Evolutionary conservation across 2,329 filamentous ascomycete genomes (phyloP).

Genomic region (Apiospora saccharicola): DNA sequence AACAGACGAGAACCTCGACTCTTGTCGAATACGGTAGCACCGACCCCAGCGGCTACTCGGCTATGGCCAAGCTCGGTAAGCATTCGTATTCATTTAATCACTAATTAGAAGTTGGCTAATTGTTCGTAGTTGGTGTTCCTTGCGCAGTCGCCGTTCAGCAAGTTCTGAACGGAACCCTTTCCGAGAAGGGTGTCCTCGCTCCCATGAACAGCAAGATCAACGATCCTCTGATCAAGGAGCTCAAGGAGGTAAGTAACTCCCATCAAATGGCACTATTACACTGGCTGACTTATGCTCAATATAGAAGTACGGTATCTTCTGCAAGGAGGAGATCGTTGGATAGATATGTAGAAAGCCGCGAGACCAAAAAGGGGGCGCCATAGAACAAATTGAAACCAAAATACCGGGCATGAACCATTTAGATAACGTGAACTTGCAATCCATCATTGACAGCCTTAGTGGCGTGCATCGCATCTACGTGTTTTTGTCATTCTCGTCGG

Average conservation of each 20-base stretch:
- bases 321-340: constrained; percentile 33
- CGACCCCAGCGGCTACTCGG: constrained; percentile 76
- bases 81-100: not conserved
- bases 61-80: constrained; percentile 75
- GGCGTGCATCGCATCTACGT: not conserved
- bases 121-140: constrained; percentile 24
- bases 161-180: constrained; percentile 78
- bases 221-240: constrained; percentile 64
- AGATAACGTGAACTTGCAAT: not conserved
- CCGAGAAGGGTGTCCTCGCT: constrained; percentile 77
- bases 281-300: not conserved
- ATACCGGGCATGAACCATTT: not conserved
- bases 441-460: not conserved
- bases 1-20: constrained; percentile 81
- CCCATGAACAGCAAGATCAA: constrained; percentile 77
- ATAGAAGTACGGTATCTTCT: constrained; percentile 62
- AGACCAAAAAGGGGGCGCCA: not conserved
- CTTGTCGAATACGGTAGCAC: constrained; percentile 77
- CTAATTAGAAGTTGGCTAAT: not conserved
- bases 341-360: constrained; percentile 23
- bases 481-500: not conserved
- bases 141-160: constrained; percentile 69
- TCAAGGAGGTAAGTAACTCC: constrained; percentile 56
- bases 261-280: constrained; percentile 25
- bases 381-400: not conserved